Percentiles rank a stretch among this genome's conserved stretches.
Evolutionary conservation across 371 early-diverging fungal genomes (phyloP).

Genomic region (Fennellomyces sp.): DNA sequence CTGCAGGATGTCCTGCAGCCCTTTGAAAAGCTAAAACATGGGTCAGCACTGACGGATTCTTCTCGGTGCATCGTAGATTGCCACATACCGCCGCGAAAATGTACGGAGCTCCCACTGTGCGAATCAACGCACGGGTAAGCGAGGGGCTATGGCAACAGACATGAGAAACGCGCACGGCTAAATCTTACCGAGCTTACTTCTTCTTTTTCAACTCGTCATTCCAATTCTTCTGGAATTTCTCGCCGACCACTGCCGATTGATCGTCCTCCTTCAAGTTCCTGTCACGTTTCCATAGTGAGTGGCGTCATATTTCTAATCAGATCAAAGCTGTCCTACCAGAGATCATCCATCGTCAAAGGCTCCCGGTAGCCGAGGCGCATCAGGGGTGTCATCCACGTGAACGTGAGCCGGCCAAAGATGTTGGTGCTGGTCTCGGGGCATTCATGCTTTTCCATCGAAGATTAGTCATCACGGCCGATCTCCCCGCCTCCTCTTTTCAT

Average conservation of each 20-base stretch:
- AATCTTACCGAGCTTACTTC: constrained; percentile 35
- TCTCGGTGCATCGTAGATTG: background rate
- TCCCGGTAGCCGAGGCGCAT: constrained; percentile 82
- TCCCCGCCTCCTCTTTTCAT: background rate
- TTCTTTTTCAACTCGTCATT: constrained; percentile 59
- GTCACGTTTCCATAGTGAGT: background rate
- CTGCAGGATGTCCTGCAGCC: constrained; percentile 75
- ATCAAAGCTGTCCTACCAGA: constrained; percentile 61
- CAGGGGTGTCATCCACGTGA: constrained; percentile 91
- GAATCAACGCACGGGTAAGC: constrained; percentile 64
- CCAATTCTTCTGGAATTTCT: constrained; percentile 74
- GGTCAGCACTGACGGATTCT: background rate
- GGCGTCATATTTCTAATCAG: constrained; percentile 9
- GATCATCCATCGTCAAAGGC: constrained; percentile 78
- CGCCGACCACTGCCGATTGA: constrained; percentile 66
- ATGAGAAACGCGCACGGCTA: background rate
- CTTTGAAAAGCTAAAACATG: constrained; percentile 68
- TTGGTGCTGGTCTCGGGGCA: constrained; percentile 84
- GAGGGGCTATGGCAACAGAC: constrained; percentile 58
- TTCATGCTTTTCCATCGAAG: too few relatives aligned
- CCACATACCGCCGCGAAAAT: constrained; percentile 61
- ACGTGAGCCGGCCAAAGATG: constrained; percentile 83
- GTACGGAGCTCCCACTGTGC: constrained; percentile 72
- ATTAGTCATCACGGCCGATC: background rate
- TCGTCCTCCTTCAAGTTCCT: constrained; percentile 68